Conservation (phyloP, 2,329 filamentous ascomycete species). For the Sordariomycetes sp. region DNA sequence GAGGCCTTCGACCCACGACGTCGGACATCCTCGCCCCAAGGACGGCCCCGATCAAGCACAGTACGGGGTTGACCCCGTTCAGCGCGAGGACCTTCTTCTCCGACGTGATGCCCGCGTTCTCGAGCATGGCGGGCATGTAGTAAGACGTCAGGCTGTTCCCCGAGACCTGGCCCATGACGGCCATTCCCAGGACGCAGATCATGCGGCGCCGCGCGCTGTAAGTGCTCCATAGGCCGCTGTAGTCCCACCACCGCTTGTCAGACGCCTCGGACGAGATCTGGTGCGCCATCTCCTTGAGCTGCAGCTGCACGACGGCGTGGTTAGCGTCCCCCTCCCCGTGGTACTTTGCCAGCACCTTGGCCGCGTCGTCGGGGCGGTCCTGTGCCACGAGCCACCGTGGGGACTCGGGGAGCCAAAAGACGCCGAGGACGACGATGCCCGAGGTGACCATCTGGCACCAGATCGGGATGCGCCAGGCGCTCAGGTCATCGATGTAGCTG, state of each 20-base stretch:
- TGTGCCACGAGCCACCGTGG: slow-evolving; percentile 53
- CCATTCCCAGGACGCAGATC: slow-evolving; percentile 46
- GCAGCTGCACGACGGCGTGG: slow-evolving; percentile 50
- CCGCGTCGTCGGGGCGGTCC: slow-evolving; percentile 48
- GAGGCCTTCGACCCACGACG: slow-evolving; percentile 34
- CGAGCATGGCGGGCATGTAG: slow-evolving; percentile 45
- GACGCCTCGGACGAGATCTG: slow-evolving; percentile 36
- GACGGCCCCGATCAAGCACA: slow-evolving; percentile 44
- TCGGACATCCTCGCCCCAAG: slow-evolving; percentile 36
- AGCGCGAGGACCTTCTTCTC: slow-evolving; percentile 21
- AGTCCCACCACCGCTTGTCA: slow-evolving; percentile 28
- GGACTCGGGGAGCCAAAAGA: slow-evolving; percentile 50
- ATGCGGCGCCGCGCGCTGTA: slow-evolving; percentile 52
- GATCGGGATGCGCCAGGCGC: slow-evolving; percentile 20
- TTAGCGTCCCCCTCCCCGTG: slow-evolving; percentile 47
- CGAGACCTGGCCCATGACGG: slow-evolving; percentile 54
- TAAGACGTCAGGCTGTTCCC: slow-evolving; percentile 56
- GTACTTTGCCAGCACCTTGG: slow-evolving; percentile 45
- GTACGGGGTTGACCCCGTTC: slow-evolving; percentile 42
- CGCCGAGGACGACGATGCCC: slow-evolving; percentile 8
- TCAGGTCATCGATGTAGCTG: neutral
- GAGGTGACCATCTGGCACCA: slow-evolving; percentile 12
- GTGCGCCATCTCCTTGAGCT: slow-evolving; percentile 53
- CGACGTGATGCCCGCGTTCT: slow-evolving; percentile 20
- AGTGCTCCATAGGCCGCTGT: slow-evolving; percentile 47